Base-by-base conservation (phyloP, 352 stramenopile genomes). In the Globisporangium spiculum region DNA sequence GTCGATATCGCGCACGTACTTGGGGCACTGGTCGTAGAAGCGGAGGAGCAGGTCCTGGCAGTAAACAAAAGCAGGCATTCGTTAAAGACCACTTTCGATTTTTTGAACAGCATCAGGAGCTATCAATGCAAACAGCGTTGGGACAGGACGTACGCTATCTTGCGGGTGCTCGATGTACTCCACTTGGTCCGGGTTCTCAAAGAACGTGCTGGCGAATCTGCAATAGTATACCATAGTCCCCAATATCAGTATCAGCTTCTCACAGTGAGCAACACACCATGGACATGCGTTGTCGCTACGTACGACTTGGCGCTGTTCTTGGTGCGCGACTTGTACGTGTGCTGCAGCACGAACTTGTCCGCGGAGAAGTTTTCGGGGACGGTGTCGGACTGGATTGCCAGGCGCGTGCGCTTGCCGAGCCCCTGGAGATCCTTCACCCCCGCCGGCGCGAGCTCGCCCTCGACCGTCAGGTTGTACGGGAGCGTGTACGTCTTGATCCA, bases 401-500 rank as follows among this genome's bases (percentile, higher is more conserved):
- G 46, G n/a, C 83, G 76, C 0, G 73, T 74, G 9, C 84, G 77
- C 26, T 63, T 62, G 4, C 79, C 82, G 30, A 82, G 75, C 0
- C 44, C 65, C 44, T 69, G 56, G 24, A 93, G 79, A 60, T 91
- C 83, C 1, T 50, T 26, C 9, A 62, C 63, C 0, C 85, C 85
- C 16, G 76, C 65, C 0, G 65, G 55, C 1, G 81, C 71, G 36
- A 93, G 68, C 18, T 75, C 67, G 2, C 84, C 81, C 38, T 79
- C 66, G n/a, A 84, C 64, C n/a, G 70, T 77, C 50, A 75, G 22
- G 58, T 89, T 87, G 73, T 93, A 93, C 22, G 72, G 79, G 22
- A 91, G 78, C 41, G 52, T 70, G 68, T 93, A 93, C 56, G 75
- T 70, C 10, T 69, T 70, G 52, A 93, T 50, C 84, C 84, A 93